Evolutionary conservation across 331 rosid species (phyloP).

Genomic region (Malus hybrid): DNA sequence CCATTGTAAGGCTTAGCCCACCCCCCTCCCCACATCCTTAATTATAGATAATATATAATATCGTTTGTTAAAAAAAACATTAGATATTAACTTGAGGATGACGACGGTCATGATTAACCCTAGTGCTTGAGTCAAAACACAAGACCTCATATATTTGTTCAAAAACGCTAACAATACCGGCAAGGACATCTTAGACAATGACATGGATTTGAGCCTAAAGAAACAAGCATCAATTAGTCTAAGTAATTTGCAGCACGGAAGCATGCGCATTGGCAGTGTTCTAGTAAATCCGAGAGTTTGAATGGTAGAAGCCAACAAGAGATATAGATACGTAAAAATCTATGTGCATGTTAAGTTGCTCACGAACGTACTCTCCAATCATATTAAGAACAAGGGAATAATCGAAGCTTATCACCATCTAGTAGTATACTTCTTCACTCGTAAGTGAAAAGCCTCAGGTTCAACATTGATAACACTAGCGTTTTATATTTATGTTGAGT

Average conservation of each 20-base stretch:
- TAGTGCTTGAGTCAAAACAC: not conserved
- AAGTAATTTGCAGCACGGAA: not conserved
- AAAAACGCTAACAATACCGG: not conserved
- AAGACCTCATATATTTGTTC: not conserved
- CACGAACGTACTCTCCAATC: not conserved
- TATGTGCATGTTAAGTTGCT: not conserved
- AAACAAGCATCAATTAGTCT: not conserved
- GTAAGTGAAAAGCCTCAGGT: not conserved
- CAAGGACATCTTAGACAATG: not conserved
- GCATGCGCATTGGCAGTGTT: not conserved
- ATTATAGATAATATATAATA: no score
- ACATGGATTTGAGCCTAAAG: not conserved
- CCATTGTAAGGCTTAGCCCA: no score
- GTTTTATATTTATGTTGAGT: no score
- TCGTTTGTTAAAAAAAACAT: no score
- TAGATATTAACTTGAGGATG: no score
- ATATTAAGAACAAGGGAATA: not conserved
- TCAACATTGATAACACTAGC: not conserved
- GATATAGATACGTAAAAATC: not conserved
- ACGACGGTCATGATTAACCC: no score
- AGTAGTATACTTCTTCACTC: no score
- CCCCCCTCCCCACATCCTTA: rapidly evolving
- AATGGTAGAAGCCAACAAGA: slow-evolving; percentile 1
- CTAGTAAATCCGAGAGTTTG: not conserved
- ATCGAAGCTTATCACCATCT: not conserved